phyloP scores from a whole-genome alignment of 2,329 filamentous ascomycete species.

The Talaromyces sp. region DNA sequence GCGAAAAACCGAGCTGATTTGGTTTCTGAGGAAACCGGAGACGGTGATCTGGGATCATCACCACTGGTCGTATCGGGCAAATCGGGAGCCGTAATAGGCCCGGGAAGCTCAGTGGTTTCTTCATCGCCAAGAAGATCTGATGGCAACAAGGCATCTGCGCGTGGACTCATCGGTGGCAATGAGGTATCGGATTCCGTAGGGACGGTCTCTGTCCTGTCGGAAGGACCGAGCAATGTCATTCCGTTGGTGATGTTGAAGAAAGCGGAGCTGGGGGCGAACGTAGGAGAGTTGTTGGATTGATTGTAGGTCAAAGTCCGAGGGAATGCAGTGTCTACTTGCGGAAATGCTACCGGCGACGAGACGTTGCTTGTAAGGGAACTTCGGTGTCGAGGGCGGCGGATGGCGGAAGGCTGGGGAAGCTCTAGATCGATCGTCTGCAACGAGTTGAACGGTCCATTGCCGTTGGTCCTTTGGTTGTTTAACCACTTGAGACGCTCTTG shows the following conservation, averaged over 20 bases:
- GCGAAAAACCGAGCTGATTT: conserved; percentile 41
- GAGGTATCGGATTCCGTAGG: conserved; percentile 50
- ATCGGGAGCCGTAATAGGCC: conserved; percentile 17
- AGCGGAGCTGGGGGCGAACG: conserved; percentile 41
- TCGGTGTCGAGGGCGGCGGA: conserved; percentile 41
- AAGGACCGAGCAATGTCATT: conserved; percentile 49
- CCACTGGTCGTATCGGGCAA: conserved; percentile 21
- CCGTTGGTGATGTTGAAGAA: conserved; percentile 61
- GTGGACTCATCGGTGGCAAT: conserved; percentile 59
- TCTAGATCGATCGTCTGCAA: conserved; percentile 39
- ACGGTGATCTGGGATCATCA: conserved; percentile 29
- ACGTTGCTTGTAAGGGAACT: conserved; percentile 43
- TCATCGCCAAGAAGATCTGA: conserved; percentile 58
- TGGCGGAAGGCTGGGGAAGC: conserved; percentile 32
- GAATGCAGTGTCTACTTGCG: conserved; percentile 35
- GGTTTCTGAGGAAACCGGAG: conserved; percentile 40
- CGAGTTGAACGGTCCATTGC: conserved; percentile 33
- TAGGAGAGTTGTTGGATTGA: conserved; percentile 47
- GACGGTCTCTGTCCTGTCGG: conserved; percentile 32
- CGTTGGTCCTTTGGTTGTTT: conserved; percentile 30
- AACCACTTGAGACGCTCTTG: conserved; percentile 42
- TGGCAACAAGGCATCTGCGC: conserved; percentile 56
- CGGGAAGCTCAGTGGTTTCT: conserved; percentile 33
- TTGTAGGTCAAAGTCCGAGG: conserved; percentile 42
- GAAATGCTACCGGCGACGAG: conserved; percentile 40